phyloP scores from a whole-genome alignment of 2,329 filamentous ascomycete genomes.

The Colletotrichum graminicola region DNA sequence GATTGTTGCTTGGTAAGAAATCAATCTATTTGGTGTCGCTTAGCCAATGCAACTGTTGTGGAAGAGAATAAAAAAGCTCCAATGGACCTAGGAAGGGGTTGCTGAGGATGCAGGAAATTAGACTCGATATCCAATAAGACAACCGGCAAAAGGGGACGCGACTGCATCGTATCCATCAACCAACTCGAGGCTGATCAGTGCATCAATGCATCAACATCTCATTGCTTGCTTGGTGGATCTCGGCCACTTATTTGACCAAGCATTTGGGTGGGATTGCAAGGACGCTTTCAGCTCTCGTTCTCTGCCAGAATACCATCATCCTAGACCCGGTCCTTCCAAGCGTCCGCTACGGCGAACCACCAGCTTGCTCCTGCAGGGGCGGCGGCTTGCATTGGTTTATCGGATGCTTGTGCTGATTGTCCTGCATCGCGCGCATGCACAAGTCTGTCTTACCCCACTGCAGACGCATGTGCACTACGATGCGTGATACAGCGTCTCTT shows the following conservation, averaged over 20 bases:
- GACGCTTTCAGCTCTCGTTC: slow-evolving; percentile 1
- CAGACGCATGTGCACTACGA: neutral
- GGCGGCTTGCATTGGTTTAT: neutral
- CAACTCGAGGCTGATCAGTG: slow-evolving; percentile 3
- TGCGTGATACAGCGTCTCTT: neutral
- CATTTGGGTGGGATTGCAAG: neutral
- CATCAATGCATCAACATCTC: slow-evolving; percentile 12
- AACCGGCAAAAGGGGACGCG: neutral
- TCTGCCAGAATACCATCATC: neutral
- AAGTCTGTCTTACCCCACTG: neutral
- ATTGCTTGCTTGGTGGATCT: slow-evolving; percentile 14
- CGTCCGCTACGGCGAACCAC: slow-evolving; percentile 12
- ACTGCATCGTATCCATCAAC: neutral
- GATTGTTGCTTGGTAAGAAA: neutral
- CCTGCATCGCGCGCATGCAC: slow-evolving; percentile 3
- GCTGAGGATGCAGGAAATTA: slow-evolving; percentile 26
- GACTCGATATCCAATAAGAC: slow-evolving; percentile 3
- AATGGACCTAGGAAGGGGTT: neutral
- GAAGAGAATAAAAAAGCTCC: neutral
- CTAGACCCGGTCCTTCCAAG: slow-evolving; percentile 6
- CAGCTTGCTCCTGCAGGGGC: slow-evolving; percentile 4
- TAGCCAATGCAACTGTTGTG: neutral
- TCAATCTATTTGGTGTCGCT: slow-evolving; percentile 22
- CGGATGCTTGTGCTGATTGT: slow-evolving; percentile 7
- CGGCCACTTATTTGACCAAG: neutral